A percentile compares a stretch with the other conserved stretches of the same genome.
These are phyloP conservation scores for Lactifluus pinguis DNA, from an alignment of 768 basidiomycete species.

Conservation along the genomic window DNA sequence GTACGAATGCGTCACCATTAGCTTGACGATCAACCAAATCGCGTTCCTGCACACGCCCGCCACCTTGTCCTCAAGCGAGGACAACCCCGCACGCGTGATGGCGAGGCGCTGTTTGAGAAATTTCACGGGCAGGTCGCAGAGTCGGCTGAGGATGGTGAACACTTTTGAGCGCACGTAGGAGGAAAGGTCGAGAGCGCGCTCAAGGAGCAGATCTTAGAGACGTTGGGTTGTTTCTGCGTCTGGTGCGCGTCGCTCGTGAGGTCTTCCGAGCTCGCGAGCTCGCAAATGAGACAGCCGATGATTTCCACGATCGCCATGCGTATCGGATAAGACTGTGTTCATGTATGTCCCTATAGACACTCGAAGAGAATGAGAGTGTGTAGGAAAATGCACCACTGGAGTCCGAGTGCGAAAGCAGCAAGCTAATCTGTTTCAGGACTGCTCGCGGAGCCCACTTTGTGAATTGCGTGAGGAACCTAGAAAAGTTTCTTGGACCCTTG, in stretches of 20 bases:
- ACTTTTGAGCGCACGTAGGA: no score
- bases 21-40: constrained; percentile 42
- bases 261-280: no score
- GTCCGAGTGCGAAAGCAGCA: constrained; percentile 80
- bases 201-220: no score
- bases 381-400: constrained; percentile 61
- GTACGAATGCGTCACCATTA: constrained; percentile 86
- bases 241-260: no score
- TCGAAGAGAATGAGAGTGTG: neutral
- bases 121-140: no score
- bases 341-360: neutral
- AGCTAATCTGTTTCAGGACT: constrained; percentile 82
- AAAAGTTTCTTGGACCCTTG: constrained; percentile 57
- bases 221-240: no score
- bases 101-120: no score
- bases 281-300: constrained; percentile 45
- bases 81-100: no score
- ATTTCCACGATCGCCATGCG: constrained; percentile 22
- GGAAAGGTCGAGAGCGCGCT: no score
- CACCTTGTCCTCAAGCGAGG: no score
- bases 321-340: constrained; percentile 51
- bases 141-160: no score
- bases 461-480: constrained; percentile 67
- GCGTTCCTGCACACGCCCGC: no score
- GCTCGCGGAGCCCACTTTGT: constrained; percentile 67